A percentile compares a stretch with the other conserved stretches of the same genome.
Conservation (phyloP, 208 protist genomes). For the Leptomonas pyrrhocoris region DNA sequence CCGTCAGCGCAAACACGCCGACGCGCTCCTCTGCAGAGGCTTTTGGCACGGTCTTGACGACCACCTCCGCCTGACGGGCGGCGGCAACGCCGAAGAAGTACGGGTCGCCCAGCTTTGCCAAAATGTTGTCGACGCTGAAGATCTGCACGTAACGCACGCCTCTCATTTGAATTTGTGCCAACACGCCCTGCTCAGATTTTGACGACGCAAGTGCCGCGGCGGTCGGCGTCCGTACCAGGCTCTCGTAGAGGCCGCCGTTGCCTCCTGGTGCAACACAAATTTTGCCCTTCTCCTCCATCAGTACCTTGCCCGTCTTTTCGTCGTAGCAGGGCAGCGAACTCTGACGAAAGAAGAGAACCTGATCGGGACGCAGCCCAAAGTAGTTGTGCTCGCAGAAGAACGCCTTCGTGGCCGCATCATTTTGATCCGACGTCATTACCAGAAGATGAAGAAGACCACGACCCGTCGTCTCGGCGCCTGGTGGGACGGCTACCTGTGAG, state of each 20-base stretch:
- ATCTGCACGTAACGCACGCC: conserved; percentile 95
- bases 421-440: conserved; percentile 98
- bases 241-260: conserved; percentile 96
- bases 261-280: conserved; percentile 95
- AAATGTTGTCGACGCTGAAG: conserved; percentile 97
- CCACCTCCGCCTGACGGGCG: conserved; percentile 70
- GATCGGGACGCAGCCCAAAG: conserved; percentile 92
- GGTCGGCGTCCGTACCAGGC: conserved; percentile 25
- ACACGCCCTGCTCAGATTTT: conserved; percentile 24
- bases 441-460: conserved; percentile 60
- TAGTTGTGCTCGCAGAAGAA: conserved; percentile 94
- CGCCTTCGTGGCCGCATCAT: conserved; percentile 81
- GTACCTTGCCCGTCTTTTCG: conserved; percentile 91
- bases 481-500: background rate
- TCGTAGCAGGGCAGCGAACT: conserved; percentile 91
- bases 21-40: conserved; percentile 85
- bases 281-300: conserved; percentile 68
- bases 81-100: conserved; percentile 94
- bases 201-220: background rate
- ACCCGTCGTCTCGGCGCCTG: background rate
- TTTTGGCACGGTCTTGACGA: conserved; percentile 95
- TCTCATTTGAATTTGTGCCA: conserved; percentile 80
- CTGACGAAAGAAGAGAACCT: conserved; percentile 97
- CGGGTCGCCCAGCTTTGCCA: conserved; percentile 94
- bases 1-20: conserved; percentile 93